Evolutionary conservation across 176 grass and related monocot species (phyloP).

Genomic region (Bolboschoenus planiculmis): DNA sequence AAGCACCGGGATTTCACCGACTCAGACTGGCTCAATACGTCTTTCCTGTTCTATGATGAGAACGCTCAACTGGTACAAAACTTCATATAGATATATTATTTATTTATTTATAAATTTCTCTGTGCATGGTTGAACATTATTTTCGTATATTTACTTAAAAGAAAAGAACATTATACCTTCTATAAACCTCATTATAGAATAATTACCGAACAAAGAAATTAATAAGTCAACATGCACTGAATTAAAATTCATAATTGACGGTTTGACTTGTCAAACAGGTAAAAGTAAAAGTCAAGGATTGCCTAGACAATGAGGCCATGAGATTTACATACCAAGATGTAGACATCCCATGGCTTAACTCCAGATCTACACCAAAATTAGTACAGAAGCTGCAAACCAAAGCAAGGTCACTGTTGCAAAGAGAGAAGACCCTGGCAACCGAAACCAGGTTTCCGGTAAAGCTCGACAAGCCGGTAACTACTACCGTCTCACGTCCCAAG

Average conservation of each 20-base stretch:
- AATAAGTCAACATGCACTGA: background rate
- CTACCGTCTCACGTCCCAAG: constrained; percentile 38
- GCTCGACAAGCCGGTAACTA: constrained; percentile 16
- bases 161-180: background rate
- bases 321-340: constrained; percentile 57
- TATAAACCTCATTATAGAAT: background rate
- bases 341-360: constrained; percentile 41
- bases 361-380: constrained; percentile 2
- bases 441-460: constrained; percentile 35
- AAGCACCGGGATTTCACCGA: constrained; percentile 41
- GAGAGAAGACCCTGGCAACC: background rate
- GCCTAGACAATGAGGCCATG: constrained; percentile 29
- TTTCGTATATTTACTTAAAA: background rate
- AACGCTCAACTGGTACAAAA: constrained; percentile 42
- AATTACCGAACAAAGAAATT: background rate
- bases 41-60: constrained; percentile 86
- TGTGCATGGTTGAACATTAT: background rate
- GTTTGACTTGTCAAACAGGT: constrained; percentile 45
- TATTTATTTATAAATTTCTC: constrained; percentile 37
- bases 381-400: background rate
- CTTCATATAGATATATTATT: background rate
- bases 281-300: constrained; percentile 50
- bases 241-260: constrained; percentile 45
- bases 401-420: constrained; percentile 6
- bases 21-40: constrained; percentile 59